phyloP scores from a whole-genome alignment of 2,329 filamentous ascomycete species.

The Fusarium palustre region DNA sequence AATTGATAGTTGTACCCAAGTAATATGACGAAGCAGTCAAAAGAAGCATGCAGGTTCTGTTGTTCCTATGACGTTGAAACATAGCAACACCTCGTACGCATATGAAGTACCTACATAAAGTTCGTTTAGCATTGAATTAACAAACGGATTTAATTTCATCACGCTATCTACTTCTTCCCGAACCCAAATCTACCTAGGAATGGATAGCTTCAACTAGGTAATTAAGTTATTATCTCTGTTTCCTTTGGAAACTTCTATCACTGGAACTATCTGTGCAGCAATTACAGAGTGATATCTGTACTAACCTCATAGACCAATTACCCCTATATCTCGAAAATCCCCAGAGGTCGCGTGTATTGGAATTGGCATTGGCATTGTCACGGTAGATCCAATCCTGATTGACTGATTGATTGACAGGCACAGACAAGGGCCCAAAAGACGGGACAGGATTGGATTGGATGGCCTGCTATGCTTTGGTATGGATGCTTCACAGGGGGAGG shows the following conservation, averaged over 20 bases:
- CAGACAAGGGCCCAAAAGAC: slow-evolving; percentile 2
- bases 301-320: background rate
- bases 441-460: slow-evolving; percentile 29
- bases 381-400: slow-evolving; percentile 33
- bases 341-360: slow-evolving; percentile 26
- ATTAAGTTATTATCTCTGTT: background rate
- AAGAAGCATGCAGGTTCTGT: background rate
- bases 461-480: background rate
- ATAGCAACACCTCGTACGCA: background rate
- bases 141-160: slow-evolving; percentile 9
- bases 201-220: background rate
- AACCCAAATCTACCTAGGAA: slow-evolving; percentile 11
- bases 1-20: background rate
- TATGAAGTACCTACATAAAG: background rate
- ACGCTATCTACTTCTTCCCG: slow-evolving; percentile 7
- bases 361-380: slow-evolving; percentile 10
- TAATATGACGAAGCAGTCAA: background rate
- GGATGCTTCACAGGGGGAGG: slow-evolving; percentile 11
- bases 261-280: slow-evolving; percentile 11
- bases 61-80: background rate
- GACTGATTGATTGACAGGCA: slow-evolving; percentile 12
- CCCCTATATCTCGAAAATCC: slow-evolving; percentile 13
- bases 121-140: background rate
- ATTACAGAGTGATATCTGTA: slow-evolving; percentile 6
- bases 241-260: background rate